These are phyloP conservation scores for Rhododendron molle DNA, from an alignment of 148 eudicot genomes.

Conservation along the genomic window DNA sequence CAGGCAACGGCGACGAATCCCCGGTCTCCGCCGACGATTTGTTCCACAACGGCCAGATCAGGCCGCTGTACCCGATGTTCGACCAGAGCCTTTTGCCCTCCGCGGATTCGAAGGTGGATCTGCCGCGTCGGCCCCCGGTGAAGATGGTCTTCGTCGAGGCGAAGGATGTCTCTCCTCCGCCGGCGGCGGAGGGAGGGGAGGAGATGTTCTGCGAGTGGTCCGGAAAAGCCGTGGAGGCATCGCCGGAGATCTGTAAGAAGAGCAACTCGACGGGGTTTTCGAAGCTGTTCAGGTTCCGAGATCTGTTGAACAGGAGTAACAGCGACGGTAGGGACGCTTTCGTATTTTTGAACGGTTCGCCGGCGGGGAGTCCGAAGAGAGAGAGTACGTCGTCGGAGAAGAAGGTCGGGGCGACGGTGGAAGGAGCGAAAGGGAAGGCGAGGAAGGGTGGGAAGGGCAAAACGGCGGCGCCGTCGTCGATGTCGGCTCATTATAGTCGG, in stretches of 20 bases:
- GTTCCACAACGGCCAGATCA: constrained; percentile 66
- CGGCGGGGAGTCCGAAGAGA: constrained; percentile 7
- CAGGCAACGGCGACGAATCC: constrained; percentile 15
- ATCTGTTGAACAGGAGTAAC: constrained; percentile 47
- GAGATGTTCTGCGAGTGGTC: constrained; percentile 56
- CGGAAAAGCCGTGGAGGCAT: constrained; percentile 19
- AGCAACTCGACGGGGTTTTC: constrained; percentile 97
- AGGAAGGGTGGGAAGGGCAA: constrained; percentile 18
- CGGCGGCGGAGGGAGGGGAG: constrained; percentile 11
- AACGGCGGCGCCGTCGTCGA: constrained; percentile 14
- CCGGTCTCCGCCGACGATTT: constrained; percentile 54
- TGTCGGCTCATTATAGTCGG: constrained; percentile 48
- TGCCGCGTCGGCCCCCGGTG: constrained; percentile 35
- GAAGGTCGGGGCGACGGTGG: constrained; percentile 1
- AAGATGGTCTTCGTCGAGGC: constrained; percentile 50
- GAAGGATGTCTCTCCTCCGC: neutral
- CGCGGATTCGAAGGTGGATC: constrained; percentile 12
- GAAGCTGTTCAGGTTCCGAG: constrained; percentile 65
- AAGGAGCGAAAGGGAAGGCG: constrained; percentile 4
- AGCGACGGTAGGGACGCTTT: constrained; percentile 85
- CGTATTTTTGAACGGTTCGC: constrained; percentile 41
- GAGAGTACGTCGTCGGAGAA: constrained; percentile 6
- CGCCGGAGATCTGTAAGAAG: constrained; percentile 55
- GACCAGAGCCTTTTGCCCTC: constrained; percentile 20
- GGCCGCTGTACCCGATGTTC: constrained; percentile 44